These are phyloP conservation scores for Sphaerulina populicola DNA, from an alignment of 2,329 filamentous ascomycete genomes.

Conservation along the genomic window DNA sequence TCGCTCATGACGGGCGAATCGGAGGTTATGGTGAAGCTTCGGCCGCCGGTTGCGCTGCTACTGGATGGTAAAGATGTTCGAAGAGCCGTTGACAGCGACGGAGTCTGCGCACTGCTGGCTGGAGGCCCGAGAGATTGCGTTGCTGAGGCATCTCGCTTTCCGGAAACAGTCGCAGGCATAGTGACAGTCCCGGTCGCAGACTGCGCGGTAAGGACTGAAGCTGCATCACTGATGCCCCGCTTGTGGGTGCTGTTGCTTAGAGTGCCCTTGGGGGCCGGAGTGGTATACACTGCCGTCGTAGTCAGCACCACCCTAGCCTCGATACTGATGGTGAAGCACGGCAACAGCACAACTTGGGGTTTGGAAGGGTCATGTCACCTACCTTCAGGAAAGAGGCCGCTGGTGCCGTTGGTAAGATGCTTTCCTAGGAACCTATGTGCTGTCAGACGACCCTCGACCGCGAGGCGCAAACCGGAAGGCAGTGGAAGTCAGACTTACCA, in stretches of 20 bases:
- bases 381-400: conserved; percentile 79
- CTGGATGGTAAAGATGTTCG: conserved; percentile 20
- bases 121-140: conserved; percentile 13
- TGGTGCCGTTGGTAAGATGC: conserved; percentile 64
- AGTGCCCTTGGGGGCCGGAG: conserved; percentile 32
- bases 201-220: conserved; percentile 16
- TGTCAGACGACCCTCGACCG: conserved; percentile 4
- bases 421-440: conserved; percentile 59
- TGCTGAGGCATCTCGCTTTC: conserved; percentile 4
- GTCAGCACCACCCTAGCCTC: conserved; percentile 11
- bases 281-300: conserved; percentile 33
- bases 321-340: neutral
- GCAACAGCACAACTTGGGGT: neutral
- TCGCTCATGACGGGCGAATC: conserved; percentile 75
- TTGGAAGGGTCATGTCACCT: conserved; percentile 8
- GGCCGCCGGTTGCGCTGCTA: conserved; percentile 6
- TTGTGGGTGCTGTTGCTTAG: conserved; percentile 19
- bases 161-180: conserved; percentile 7
- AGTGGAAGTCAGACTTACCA: conserved; percentile 18
- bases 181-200: conserved; percentile 13
- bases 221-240: conserved; percentile 13
- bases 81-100: conserved; percentile 17
- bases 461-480: conserved; percentile 3
- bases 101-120: conserved; percentile 9
- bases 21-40: conserved; percentile 20